Evolutionary conservation across 1,139 yeast genomes (phyloP), one percentile per base, ranked within the genome.

Genomic region (Debaryomycetaceae sp.): DNA sequence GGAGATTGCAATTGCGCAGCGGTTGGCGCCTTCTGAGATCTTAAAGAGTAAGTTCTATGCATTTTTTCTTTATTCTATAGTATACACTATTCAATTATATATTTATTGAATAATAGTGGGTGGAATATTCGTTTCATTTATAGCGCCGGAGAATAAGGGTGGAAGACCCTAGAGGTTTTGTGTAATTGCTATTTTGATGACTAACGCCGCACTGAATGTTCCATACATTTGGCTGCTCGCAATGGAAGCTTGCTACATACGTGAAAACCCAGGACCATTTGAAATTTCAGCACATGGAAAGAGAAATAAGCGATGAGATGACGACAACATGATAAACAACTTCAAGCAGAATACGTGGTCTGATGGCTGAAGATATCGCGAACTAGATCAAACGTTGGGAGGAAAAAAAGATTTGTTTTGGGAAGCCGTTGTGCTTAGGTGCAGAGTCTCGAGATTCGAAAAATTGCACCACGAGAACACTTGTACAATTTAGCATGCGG

Each of bases 1-100:
- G 96, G 95, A 43, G 88, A 79, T 65, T 87, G 95, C 67, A 91
- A 69, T 72, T 92, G 96, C 52, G 96, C 79, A 45, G 98, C 97
- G 45, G 98, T 91, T 46, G 98, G 98, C 34, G 98, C 98, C 68
- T 95, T 87, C 42, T 85, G 70, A 53, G 89, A 83, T 80, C 98
- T 89, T 70, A 92, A 78, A 31, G 98, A 92, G 69, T 92, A 92
- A 39, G 98, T 91, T 84, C 98, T 87, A 79, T 92, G 98, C 98
- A 92, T 92, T 53, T 45, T 73, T 32, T 30, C 33, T 34, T 26
- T 30, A 18, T 29, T 29, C 33, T 22, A 16, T 19, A 19, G 28
- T 22, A 8, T 22, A 22, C 7, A 22, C 26, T 22, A 11, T 22
- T 22, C 7, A 3, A 22, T 13, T 6, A 28, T 5, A 22, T 38